These are phyloP conservation scores for Sarocladium oryzae DNA, from an alignment of 2,329 filamentous ascomycete genomes.

Conservation along the genomic window DNA sequence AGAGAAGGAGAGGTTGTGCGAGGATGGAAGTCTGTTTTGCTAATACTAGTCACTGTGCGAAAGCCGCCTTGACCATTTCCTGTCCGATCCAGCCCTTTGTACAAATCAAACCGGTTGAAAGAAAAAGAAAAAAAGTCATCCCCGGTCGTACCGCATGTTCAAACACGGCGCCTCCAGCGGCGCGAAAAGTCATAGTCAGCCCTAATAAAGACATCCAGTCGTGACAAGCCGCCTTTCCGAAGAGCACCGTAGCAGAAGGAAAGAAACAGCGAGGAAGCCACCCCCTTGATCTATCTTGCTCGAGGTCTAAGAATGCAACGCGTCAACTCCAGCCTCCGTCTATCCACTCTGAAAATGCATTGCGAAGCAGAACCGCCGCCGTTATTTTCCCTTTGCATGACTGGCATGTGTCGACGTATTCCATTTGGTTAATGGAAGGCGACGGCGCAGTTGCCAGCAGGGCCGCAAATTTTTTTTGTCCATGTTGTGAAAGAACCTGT, in stretches of 20 bases:
- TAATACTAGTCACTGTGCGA: neutral
- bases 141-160: constrained; percentile 7
- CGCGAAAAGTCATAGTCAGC: constrained; percentile 8
- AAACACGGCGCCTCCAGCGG: constrained; percentile 8
- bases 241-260: constrained; percentile 18
- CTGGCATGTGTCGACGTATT: neutral
- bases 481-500: constrained; percentile 1
- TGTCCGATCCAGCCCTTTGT: constrained; percentile 1
- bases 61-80: neutral
- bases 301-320: constrained; percentile 31
- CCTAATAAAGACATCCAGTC: constrained; percentile 8
- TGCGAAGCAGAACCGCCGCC: constrained; percentile 22
- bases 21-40: constrained; percentile 2
- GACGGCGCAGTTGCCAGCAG: neutral
- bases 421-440: neutral
- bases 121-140: constrained; percentile 9
- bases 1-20: neutral
- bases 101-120: constrained; percentile 7
- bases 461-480: constrained; percentile 5
- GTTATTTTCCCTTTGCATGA: neutral
- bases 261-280: constrained; percentile 19
- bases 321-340: constrained; percentile 30
- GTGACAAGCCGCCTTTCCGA: constrained; percentile 8
- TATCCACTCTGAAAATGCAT: constrained; percentile 31
- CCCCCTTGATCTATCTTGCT: constrained; percentile 29